A percentile compares a stretch with the other conserved stretches of the same genome.
Evolutionary conservation across 257 asterid genomes (phyloP).

Genomic region (Gynochthodes officinalis): DNA sequence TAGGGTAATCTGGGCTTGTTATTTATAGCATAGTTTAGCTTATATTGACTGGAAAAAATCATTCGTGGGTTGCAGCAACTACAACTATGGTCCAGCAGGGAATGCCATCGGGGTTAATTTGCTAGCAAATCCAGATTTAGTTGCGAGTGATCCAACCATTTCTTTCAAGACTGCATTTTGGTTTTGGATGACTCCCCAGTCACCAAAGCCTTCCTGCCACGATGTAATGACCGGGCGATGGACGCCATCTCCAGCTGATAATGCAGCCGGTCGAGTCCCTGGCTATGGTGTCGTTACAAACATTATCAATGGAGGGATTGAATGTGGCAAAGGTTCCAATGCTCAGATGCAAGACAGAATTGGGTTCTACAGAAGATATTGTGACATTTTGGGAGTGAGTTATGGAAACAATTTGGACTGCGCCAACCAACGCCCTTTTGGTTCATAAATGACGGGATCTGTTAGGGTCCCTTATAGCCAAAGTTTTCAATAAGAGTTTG

Average conservation of each 20-base stretch:
- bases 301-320: constrained; percentile 38
- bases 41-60: too few relatives aligned
- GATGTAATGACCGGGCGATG: constrained; percentile 30
- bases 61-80: constrained; percentile 30
- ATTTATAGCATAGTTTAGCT: too few relatives aligned
- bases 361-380: constrained; percentile 33
- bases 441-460: background rate
- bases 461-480: background rate
- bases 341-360: constrained; percentile 24
- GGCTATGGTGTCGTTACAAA: constrained; percentile 38
- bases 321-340: constrained; percentile 29
- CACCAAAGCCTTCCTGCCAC: constrained; percentile 31
- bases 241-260: constrained; percentile 28
- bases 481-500: background rate
- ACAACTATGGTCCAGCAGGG: constrained; percentile 39
- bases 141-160: constrained; percentile 24
- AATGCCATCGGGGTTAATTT: constrained; percentile 21
- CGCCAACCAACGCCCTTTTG: constrained; percentile 24
- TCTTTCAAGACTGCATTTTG: constrained; percentile 40
- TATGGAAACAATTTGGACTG: constrained; percentile 32
- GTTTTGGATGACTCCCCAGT: constrained; percentile 42
- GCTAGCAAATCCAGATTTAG: constrained; percentile 31
- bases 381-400: constrained; percentile 20
- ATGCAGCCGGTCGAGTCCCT: constrained; percentile 23
- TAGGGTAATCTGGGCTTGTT: too few relatives aligned